Conservation (phyloP, 805 yeast species). For the Saccharomycopsis sp. region DNA sequence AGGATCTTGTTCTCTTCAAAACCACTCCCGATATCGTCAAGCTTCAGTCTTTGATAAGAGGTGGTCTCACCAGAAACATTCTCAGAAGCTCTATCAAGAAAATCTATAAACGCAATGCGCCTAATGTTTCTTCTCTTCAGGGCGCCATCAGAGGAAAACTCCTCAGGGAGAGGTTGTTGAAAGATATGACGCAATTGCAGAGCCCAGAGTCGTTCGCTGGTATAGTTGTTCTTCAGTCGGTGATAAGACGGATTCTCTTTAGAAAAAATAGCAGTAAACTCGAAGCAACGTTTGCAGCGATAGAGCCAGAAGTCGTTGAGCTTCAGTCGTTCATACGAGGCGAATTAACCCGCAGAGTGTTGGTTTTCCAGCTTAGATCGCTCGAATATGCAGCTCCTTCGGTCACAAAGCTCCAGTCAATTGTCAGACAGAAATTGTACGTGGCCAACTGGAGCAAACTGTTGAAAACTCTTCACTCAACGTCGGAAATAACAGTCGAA, state of each 20-base stretch:
- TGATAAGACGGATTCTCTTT: constrained; percentile 30
- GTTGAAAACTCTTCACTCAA: background rate
- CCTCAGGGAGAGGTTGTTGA: constrained; percentile 26
- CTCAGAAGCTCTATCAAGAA: constrained; percentile 27
- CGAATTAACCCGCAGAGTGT: constrained; percentile 14
- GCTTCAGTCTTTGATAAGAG: constrained; percentile 48
- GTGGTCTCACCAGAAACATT: constrained; percentile 31
- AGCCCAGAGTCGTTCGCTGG: constrained; percentile 21
- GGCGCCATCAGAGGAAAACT: constrained; percentile 35
- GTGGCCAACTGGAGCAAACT: background rate
- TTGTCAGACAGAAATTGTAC: constrained; percentile 3
- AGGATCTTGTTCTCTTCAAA: background rate
- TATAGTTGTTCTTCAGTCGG: constrained; percentile 32
- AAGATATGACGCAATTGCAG: constrained; percentile 18
- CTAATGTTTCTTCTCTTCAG: constrained; percentile 30
- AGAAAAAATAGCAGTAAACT: constrained; percentile 23
- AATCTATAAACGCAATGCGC: constrained; percentile 21
- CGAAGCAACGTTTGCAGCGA: background rate
- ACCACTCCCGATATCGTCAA: constrained; percentile 16
- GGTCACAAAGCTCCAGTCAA: constrained; percentile 8
- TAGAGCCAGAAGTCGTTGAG: constrained; percentile 22
- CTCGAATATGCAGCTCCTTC: constrained; percentile 2
- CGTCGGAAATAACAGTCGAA: background rate
- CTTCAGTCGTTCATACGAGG: constrained; percentile 38
- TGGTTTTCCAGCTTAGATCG: background rate